phyloP scores from a whole-genome alignment of 139 green algal species.

The Chlamydomonas eustigma region DNA sequence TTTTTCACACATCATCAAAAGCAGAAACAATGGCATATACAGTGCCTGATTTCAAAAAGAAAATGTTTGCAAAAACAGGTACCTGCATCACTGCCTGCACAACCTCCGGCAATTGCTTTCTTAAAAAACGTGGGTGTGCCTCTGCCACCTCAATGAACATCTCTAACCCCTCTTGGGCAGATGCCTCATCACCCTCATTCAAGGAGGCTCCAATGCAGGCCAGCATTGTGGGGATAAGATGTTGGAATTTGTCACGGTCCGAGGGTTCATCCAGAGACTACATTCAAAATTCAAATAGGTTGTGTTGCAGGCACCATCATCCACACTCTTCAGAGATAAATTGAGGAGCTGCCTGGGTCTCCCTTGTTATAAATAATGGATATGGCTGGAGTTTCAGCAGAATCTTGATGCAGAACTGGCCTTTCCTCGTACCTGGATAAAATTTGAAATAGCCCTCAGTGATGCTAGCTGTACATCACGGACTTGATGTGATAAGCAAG shows the following conservation, averaged over 20 bases:
- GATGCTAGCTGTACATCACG: constrained; percentile 68
- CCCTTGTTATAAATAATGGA: no score
- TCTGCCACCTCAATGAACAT: constrained; percentile 91
- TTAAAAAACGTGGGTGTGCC: constrained; percentile 86
- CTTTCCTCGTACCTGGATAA: constrained; percentile 54
- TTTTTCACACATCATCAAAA: no score
- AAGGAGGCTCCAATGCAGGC: constrained; percentile 55
- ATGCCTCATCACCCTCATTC: constrained; percentile 53
- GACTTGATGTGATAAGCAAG: constrained; percentile 34
- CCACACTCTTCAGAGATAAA: no score
- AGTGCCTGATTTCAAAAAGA: no score
- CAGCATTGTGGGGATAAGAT: constrained; percentile 80
- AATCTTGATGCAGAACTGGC: no score
- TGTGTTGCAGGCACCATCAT: no score
- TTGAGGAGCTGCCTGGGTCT: no score
- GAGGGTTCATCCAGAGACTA: constrained; percentile 49
- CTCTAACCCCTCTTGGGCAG: constrained; percentile 84
- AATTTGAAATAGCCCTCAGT: constrained; percentile 59
- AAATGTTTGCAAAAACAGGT: no score
- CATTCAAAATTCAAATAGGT: no score
- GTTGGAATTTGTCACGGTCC: constrained; percentile 74
- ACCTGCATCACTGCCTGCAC: constrained; percentile 83
- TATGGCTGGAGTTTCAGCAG: no score
- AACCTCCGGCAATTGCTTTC: constrained; percentile 74
- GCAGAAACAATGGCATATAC: no score